These are phyloP conservation scores for Ochetophila trinervis DNA, from an alignment of 306 rosid genomes.

Conservation along the genomic window DNA sequence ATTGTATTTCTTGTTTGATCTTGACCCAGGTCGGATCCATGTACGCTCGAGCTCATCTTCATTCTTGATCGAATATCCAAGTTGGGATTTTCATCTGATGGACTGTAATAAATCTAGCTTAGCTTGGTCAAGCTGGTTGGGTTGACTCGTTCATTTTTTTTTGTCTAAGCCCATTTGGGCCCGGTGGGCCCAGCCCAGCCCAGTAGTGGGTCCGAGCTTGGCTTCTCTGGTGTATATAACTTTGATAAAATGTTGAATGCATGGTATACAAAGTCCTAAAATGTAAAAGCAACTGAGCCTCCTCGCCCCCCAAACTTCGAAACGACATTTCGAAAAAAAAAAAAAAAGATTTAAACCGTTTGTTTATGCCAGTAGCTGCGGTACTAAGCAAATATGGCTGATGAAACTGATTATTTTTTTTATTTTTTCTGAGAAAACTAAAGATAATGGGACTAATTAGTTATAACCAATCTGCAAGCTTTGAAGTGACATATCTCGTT, in stretches of 20 bases:
- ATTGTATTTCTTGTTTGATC: constrained; percentile 18
- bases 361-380: too few species aligned
- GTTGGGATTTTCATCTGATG: constrained; percentile 21
- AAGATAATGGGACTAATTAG: too few species aligned
- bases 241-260: not conserved
- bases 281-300: not conserved
- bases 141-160: constrained; percentile 14
- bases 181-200: constrained; percentile 37
- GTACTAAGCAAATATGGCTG: too few species aligned
- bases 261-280: not conserved
- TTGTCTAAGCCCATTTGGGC: constrained; percentile 15
- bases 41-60: constrained; percentile 14
- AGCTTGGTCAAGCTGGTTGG: constrained; percentile 16
- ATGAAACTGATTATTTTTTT: too few species aligned
- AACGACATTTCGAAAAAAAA: too few species aligned
- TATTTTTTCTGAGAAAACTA: too few species aligned
- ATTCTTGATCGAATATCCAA: constrained; percentile 15
- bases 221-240: not conserved
- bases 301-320: too few species aligned
- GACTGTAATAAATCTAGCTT: constrained; percentile 20
- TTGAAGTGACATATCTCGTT: too few species aligned
- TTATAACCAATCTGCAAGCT: too few species aligned
- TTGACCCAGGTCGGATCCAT: constrained; percentile 30
- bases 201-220: constrained; percentile 34
- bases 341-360: too few species aligned